These are phyloP conservation scores for Lasiodiplodia gonubiensis DNA, from an alignment of 2,329 filamentous ascomycete genomes.

Conservation along the genomic window DNA sequence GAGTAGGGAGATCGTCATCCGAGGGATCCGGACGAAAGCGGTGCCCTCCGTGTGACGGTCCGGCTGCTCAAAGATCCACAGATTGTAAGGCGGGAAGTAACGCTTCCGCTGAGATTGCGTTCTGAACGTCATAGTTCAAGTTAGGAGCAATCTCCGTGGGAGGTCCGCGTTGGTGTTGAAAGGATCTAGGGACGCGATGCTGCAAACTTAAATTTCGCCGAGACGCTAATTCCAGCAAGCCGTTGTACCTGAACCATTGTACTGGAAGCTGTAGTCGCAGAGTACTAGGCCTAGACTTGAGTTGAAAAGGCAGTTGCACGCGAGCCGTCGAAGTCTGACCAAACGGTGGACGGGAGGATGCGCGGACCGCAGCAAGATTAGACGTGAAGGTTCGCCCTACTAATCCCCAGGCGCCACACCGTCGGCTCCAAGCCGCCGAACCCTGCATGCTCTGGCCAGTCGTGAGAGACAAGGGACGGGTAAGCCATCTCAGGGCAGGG, in stretches of 20 bases:
- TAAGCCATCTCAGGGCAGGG: not conserved
- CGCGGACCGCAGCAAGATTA: not conserved
- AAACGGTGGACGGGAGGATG: not conserved
- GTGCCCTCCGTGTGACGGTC: too few relatives aligned
- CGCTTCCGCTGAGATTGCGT: not conserved
- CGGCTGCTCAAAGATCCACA: too few relatives aligned
- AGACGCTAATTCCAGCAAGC: not conserved
- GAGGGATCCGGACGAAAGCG: too few relatives aligned
- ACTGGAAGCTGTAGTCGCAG: not conserved
- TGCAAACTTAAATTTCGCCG: not conserved
- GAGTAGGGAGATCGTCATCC: too few relatives aligned
- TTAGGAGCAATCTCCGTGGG: not conserved
- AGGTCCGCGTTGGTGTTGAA: not conserved
- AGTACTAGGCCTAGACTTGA: not conserved
- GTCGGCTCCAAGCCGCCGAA: slow-evolving; percentile 4
- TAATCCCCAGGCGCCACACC: not conserved
- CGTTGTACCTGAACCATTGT: not conserved
- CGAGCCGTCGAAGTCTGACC: not conserved
- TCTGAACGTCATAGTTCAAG: not conserved
- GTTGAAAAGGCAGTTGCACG: not conserved
- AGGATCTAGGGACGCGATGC: not conserved
- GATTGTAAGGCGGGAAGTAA: too few relatives aligned
- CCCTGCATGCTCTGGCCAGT: not conserved
- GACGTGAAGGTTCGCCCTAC: not conserved
- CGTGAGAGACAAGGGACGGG: not conserved